Evolutionary conservation across 1,139 yeast genomes (phyloP).

Genomic region (Komagataea norvegica): DNA sequence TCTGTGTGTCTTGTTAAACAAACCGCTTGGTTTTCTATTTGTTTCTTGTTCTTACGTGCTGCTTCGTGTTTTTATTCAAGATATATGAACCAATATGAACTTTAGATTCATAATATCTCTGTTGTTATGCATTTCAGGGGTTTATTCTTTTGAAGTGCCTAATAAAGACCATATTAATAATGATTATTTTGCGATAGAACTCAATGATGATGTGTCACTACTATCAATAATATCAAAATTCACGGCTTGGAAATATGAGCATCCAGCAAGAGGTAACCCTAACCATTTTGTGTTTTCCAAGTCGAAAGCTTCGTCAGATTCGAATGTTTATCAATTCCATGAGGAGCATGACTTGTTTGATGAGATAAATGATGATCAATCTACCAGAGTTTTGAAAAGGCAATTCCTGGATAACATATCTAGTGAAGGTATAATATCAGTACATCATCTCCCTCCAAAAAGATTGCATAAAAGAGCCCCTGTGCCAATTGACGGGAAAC

Average conservation of each 20-base stretch:
- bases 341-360: slow-evolving; percentile 7
- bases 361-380: slow-evolving; percentile 18
- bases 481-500: slow-evolving; percentile 14
- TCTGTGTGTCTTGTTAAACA: background rate
- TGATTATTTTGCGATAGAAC: slow-evolving; percentile 57
- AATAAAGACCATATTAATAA: slow-evolving; percentile 29
- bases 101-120: slow-evolving; percentile 12
- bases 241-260: slow-evolving; percentile 49
- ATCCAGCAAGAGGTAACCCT: slow-evolving; percentile 52
- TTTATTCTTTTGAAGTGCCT: slow-evolving; percentile 26
- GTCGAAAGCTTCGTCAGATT: slow-evolving; percentile 28
- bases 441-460: slow-evolving; percentile 22
- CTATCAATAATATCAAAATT: slow-evolving; percentile 24
- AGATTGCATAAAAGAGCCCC: slow-evolving; percentile 29
- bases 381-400: slow-evolving; percentile 10
- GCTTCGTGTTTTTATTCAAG: too few species aligned
- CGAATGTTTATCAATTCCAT: slow-evolving; percentile 8
- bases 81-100: slow-evolving; percentile 13
- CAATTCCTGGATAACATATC: slow-evolving; percentile 31
- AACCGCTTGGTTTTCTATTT: too few species aligned
- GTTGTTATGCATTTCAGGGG: background rate
- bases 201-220: slow-evolving; percentile 31
- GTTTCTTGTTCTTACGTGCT: too few species aligned
- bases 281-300: slow-evolving; percentile 61
- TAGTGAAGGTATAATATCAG: slow-evolving; percentile 19